phyloP scores from a whole-genome alignment of 257 asterid species.

The Gentiana straminea region DNA sequence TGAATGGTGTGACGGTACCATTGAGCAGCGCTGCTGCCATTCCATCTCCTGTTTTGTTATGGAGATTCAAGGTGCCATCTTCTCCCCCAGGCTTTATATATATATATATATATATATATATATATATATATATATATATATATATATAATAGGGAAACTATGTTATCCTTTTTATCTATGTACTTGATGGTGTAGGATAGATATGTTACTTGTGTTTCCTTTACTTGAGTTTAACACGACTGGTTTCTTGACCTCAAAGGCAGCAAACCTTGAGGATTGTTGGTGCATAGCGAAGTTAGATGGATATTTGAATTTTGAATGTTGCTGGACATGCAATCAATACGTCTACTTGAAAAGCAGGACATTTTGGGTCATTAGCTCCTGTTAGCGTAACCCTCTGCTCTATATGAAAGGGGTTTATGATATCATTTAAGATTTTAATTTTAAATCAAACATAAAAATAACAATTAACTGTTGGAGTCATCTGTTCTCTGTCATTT shows the following conservation, averaged over 20 bases:
- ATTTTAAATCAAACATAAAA: not conserved
- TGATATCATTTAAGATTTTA: not conserved
- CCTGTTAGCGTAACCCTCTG: not conserved
- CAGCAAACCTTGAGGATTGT: too few relatives aligned
- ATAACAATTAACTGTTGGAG: not conserved
- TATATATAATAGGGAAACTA: too few relatives aligned
- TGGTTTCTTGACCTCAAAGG: too few relatives aligned
- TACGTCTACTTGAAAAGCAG: not conserved
- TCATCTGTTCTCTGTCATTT: not conserved
- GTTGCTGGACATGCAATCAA: not conserved
- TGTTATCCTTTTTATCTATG: too few relatives aligned
- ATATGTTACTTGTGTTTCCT: too few relatives aligned
- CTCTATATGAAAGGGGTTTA: not conserved
- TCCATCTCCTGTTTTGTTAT: slow-evolving; percentile 78
- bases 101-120: too few relatives aligned
- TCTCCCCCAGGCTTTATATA: too few relatives aligned
- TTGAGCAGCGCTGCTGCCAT: slow-evolving; percentile 53
- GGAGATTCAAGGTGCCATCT: slow-evolving; percentile 84
- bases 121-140: too few relatives aligned
- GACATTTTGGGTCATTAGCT: not conserved
- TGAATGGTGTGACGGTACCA: slow-evolving; percentile 57
- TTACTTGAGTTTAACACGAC: too few relatives aligned
- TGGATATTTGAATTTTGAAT: not conserved
- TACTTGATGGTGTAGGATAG: too few relatives aligned
- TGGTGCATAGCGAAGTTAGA: too few relatives aligned